Evolutionary conservation across 2,329 filamentous ascomycete genomes (phyloP), one percentile per base, ranked within the genome.

Genomic region (Beauveria australis): DNA sequence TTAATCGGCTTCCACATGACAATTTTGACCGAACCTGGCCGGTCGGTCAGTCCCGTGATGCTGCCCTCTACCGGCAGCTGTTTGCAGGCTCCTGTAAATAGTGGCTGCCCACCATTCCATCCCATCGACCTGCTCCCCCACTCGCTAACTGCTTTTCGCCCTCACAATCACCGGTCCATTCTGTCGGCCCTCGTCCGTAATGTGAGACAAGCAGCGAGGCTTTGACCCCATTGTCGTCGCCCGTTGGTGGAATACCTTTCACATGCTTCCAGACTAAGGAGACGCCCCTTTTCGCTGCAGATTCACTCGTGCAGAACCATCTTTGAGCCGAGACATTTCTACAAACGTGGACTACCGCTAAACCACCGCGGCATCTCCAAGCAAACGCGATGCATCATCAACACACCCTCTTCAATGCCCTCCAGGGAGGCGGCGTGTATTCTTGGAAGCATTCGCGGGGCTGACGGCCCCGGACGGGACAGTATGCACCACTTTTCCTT

Each of bases 161-260:
- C 47, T 59, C 47, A 59, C 56, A 49, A 49, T 46, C 47, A 59
- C 37, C 37, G n/a, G 43, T 37, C 28, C 47, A 43, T 37, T 30
- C 33, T 51, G 46, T 40, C 40, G 19, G 8, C n/a, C 16, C 51
- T 28, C 16, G 51, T n/a, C 47, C 61, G 52, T 55, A 56, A 66
- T 64, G 54, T 67, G 67, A 69, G 67, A 69, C 67, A 68, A 55
- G 54, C 66, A 66, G 64, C 58, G 65, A 62, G 63, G 63, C 65
- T 63, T 64, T 59, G 61, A 57, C 58, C 59, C 51, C 52, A 55
- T 55, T 58, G 60, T 59, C 46, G 40, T 60, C 63, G 51, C 43
- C 64, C 46, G 54, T 61, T 61, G 63, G 59, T 61, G 51, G 60
- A 59, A 57, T 24, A 12, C 46, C 53, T n/a, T 61, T 49, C 54